Conservation (phyloP, 768 basidiomycete genomes). For the Jaapia argillacea region DNA sequence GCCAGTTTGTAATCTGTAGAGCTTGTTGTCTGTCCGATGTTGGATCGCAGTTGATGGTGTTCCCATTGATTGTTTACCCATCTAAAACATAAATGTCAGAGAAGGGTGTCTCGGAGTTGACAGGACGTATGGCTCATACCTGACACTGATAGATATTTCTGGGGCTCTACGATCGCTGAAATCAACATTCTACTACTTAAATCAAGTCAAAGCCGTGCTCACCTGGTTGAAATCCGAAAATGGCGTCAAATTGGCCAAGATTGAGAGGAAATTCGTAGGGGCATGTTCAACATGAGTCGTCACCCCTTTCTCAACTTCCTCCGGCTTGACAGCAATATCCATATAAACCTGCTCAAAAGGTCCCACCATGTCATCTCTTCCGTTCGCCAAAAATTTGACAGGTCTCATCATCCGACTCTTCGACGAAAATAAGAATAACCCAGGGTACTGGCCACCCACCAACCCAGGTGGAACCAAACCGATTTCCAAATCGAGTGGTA, state of each 20-base stretch:
- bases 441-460: slow-evolving; percentile 94
- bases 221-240: slow-evolving; percentile 99
- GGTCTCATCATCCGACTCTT: slow-evolving; percentile 96
- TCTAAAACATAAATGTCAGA: slow-evolving; percentile 34
- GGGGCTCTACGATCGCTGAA: slow-evolving; percentile 47
- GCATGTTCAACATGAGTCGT: slow-evolving; percentile 91
- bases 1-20: slow-evolving; percentile 91
- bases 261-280: slow-evolving; percentile 92
- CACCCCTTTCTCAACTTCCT: slow-evolving; percentile 64
- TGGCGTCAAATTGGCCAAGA: slow-evolving; percentile 94
- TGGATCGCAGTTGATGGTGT: slow-evolving; percentile 88
- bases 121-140: slow-evolving; percentile 39
- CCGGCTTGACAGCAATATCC: slow-evolving; percentile 89
- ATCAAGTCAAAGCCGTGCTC: slow-evolving; percentile 15
- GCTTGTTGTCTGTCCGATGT: slow-evolving; percentile 96
- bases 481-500: slow-evolving; percentile 92
- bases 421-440: slow-evolving; percentile 84
- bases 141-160: slow-evolving; percentile 93
- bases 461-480: slow-evolving; percentile 70
- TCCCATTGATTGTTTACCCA: slow-evolving; percentile 99
- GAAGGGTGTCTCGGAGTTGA: too few species aligned
- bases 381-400: slow-evolving; percentile 84
- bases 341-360: slow-evolving; percentile 99
- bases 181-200: slow-evolving; percentile 7
- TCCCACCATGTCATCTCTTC: slow-evolving; percentile 81